phyloP scores from a whole-genome alignment of 2,329 filamentous ascomycete genomes.

The Aspergillus sp. region DNA sequence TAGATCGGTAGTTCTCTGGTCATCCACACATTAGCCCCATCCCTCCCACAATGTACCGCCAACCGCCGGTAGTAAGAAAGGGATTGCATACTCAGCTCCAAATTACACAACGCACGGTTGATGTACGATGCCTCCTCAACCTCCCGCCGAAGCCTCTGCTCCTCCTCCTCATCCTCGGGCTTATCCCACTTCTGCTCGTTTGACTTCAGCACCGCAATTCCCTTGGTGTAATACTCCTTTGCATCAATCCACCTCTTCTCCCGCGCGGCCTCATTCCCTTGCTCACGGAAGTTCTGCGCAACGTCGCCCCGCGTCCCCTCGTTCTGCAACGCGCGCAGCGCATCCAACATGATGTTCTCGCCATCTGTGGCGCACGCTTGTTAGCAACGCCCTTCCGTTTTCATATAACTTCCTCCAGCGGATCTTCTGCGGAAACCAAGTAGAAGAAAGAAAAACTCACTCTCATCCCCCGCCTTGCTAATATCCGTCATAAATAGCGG shows the following conservation, averaged over 20 bases:
- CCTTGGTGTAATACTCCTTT: constrained; percentile 88
- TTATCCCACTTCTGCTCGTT: constrained; percentile 59
- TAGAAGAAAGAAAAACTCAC: constrained; percentile 29
- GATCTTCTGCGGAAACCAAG: background rate
- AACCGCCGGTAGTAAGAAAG: background rate
- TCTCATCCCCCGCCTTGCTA: constrained; percentile 59
- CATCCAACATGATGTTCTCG: constrained; percentile 81
- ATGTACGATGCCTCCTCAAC: constrained; percentile 75
- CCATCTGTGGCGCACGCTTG: constrained; percentile 43
- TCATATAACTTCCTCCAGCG: background rate
- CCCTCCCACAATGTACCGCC: too few relatives aligned
- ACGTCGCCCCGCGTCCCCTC: constrained; percentile 88
- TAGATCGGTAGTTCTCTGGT: constrained; percentile 83
- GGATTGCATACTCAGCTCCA: constrained; percentile 66
- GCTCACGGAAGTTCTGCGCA: constrained; percentile 79
- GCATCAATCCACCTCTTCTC: constrained; percentile 75
- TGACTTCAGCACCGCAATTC: constrained; percentile 67
- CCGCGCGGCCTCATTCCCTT: constrained; percentile 85
- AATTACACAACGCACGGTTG: constrained; percentile 87
- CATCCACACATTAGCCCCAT: background rate
- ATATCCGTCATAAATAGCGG: constrained; percentile 97
- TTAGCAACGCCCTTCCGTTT: background rate
- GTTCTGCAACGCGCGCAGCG: constrained; percentile 84
- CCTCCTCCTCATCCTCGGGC: constrained; percentile 56
- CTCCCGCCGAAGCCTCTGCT: constrained; percentile 61